phyloP scores from a whole-genome alignment of 108 stramenopile species.

The Conticribra guillardii region DNA sequence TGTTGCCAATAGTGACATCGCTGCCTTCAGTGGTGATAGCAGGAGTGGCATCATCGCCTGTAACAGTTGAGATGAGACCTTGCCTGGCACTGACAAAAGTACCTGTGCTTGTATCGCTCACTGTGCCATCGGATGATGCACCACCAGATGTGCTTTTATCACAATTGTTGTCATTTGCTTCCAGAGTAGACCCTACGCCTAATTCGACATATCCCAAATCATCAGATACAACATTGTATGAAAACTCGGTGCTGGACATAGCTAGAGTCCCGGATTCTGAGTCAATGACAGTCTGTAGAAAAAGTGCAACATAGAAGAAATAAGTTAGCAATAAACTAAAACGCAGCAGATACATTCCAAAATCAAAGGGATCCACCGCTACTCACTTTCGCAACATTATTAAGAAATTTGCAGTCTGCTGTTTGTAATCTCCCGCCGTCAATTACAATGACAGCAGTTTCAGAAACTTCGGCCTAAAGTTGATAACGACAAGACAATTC shows the following conservation, averaged over 20 bases:
- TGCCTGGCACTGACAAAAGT: neutral
- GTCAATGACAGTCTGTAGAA: slow-evolving; percentile 20
- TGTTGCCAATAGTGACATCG: too few species aligned
- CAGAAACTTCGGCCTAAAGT: slow-evolving; percentile 6
- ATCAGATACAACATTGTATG: slow-evolving; percentile 18
- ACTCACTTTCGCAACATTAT: slow-evolving; percentile 33
- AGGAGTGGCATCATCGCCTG: neutral
- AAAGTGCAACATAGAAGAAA: neutral
- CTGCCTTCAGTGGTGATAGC: neutral
- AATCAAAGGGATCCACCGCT: neutral
- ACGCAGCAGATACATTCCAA: too few species aligned
- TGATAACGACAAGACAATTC: neutral
- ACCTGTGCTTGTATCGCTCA: neutral
- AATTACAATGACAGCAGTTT: slow-evolving; percentile 35
- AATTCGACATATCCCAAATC: slow-evolving; percentile 16
- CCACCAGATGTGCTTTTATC: neutral
- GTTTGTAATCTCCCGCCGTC: slow-evolving; percentile 34
- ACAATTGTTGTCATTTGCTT: slow-evolving; percentile 29
- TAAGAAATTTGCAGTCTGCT: slow-evolving; percentile 10
- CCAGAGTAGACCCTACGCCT: slow-evolving; percentile 23
- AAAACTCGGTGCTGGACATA: slow-evolving; percentile 30
- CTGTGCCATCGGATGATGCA: neutral
- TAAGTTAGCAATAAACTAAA: too few species aligned
- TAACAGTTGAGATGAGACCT: neutral
- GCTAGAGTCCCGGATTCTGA: slow-evolving; percentile 30